Conservation (phyloP, 2,329 filamentous ascomycete genomes). For the Cordyceps cicadae region DNA sequence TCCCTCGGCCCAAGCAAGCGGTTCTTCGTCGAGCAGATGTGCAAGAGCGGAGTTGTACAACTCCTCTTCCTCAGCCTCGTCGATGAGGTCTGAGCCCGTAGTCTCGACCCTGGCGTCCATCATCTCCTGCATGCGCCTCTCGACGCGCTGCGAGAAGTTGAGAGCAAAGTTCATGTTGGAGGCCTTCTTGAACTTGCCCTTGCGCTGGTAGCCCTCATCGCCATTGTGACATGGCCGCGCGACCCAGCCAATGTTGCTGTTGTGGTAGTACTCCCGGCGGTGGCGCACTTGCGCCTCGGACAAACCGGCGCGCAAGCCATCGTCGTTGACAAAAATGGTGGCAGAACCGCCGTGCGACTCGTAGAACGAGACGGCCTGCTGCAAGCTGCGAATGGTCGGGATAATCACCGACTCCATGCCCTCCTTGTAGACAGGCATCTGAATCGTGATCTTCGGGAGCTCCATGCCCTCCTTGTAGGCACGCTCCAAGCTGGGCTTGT, state of each 20-base stretch:
- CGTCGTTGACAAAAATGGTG: conserved; percentile 54
- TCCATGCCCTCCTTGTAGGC: conserved; percentile 25
- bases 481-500: conserved; percentile 26
- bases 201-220: conserved; percentile 41
- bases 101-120: conserved; percentile 16
- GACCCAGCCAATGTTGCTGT: conserved; percentile 41
- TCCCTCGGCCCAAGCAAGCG: conserved; percentile 47
- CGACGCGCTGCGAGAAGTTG: conserved; percentile 52
- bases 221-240: conserved; percentile 39
- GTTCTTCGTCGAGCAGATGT: conserved; percentile 40
- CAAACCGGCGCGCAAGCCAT: conserved; percentile 48
- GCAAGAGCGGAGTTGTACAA: conserved; percentile 42
- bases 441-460: conserved; percentile 32
- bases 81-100: conserved; percentile 17
- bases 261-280: conserved; percentile 40
- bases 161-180: conserved; percentile 71
- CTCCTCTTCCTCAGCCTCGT: conserved; percentile 27
- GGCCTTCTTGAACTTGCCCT: conserved; percentile 64
- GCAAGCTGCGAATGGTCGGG: conserved; percentile 40
- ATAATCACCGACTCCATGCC: conserved; percentile 35
- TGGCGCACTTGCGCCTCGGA: conserved; percentile 31
- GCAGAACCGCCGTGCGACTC: conserved; percentile 37
- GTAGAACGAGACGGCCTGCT: conserved; percentile 42
- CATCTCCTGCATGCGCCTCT: conserved; percentile 43
- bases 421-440: conserved; percentile 36